Evolutionary conservation across 345 rosid genomes (phyloP).

Genomic region (Lepidium africanum): DNA sequence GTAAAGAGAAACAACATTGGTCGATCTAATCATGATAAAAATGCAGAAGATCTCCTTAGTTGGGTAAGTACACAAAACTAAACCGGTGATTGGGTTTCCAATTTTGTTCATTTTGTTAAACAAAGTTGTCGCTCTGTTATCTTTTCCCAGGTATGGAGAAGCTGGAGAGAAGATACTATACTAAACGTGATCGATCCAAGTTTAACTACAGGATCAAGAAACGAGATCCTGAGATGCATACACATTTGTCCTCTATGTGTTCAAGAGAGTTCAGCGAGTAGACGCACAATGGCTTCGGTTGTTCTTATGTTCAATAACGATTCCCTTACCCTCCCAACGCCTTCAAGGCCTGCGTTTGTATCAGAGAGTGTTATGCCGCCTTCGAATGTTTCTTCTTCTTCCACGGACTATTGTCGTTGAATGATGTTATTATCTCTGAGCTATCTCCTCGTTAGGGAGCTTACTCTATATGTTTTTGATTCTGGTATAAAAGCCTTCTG

Average conservation of each 20-base stretch:
- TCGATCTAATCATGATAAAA: background rate
- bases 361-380: background rate
- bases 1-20: conserved; percentile 12
- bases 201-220: conserved; percentile 18
- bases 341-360: conserved; percentile 30
- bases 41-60: conserved; percentile 23
- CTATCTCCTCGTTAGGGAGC: conserved; percentile 10
- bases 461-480: background rate
- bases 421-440: conserved; percentile 15
- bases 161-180: conserved; percentile 36
- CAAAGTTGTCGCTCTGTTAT: background rate
- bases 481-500: background rate
- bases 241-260: conserved; percentile 19
- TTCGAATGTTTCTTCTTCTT: background rate
- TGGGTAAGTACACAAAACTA: conserved; percentile 21
- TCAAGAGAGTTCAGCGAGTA: conserved; percentile 24
- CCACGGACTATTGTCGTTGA: too few relatives aligned
- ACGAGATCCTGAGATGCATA: conserved; percentile 40
- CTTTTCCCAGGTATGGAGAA: conserved; percentile 43
- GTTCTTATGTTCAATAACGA: conserved; percentile 39
- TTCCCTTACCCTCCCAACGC: conserved; percentile 29
- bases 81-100: background rate
- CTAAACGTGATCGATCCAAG: conserved; percentile 31
- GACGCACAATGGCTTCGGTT: conserved; percentile 46
- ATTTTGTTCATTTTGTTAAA: background rate